Percentiles rank a stretch among this genome's conserved stretches.
Evolutionary conservation across 441 rosid genomes (phyloP).

Genomic region (Erysimum cheiri): DNA sequence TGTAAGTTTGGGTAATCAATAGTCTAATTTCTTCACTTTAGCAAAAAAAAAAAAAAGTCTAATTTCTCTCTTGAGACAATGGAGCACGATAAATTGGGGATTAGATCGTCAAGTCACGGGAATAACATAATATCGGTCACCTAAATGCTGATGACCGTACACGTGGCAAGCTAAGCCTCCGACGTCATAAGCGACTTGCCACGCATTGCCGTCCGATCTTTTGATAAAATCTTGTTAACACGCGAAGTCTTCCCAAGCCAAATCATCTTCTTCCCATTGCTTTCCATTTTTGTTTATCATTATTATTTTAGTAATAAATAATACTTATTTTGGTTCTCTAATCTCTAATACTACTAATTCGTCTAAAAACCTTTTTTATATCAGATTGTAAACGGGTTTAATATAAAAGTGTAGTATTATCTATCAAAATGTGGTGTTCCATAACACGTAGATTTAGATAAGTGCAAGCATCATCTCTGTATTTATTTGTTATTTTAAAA

Average conservation of each 20-base stretch:
- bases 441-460: slow-evolving; percentile 43
- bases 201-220: slow-evolving; percentile 51
- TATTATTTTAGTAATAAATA: background rate
- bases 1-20: slow-evolving; percentile 9
- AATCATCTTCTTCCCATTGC: slow-evolving; percentile 29
- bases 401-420: slow-evolving; percentile 20
- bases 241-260: slow-evolving; percentile 36
- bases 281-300: slow-evolving; percentile 10
- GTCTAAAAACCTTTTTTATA: background rate
- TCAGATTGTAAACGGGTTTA: slow-evolving; percentile 10
- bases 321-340: background rate
- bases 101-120: slow-evolving; percentile 32
- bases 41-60: too few species aligned
- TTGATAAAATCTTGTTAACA: slow-evolving; percentile 34
- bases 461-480: slow-evolving; percentile 40
- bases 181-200: slow-evolving; percentile 26
- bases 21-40: background rate
- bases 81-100: slow-evolving; percentile 11
- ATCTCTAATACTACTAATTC: slow-evolving; percentile 6
- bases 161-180: slow-evolving; percentile 55
- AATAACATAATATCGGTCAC: slow-evolving; percentile 26
- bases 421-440: slow-evolving; percentile 15
- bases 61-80: background rate
- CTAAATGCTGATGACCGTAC: slow-evolving; percentile 43
- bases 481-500: background rate